Base-by-base conservation (phyloP, 768 basidiomycete genomes). In the Serpula lacrymans region DNA sequence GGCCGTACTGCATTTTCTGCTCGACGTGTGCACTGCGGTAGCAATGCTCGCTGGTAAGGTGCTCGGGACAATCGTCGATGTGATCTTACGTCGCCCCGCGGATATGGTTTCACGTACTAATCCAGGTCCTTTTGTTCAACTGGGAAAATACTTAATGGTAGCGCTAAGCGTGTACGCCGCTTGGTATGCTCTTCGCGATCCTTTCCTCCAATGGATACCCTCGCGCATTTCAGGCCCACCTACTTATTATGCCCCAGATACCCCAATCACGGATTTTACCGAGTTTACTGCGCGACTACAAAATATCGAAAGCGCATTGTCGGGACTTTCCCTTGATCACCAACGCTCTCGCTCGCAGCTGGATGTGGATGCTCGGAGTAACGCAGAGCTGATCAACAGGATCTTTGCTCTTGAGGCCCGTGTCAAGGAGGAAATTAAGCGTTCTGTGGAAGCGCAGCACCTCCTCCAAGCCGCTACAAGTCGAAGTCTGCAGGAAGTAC, bases 251-350 rank as follows among this genome's bases (percentile, higher is more conserved):
- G 63, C 79, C 1, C 81, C 85, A 0, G 73, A 75, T 8, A 57
- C 67, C 7, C 84, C 85, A 1, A 76, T 79, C 1, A 69, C 72
- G n/a, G 75, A 87, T 55, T 64, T 88, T 14, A 72, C 74, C 4
- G 87, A 87, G 41, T 64, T 90, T 17, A 68, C 78, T 2, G 66
- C 69, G 6, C 78, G 87, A 7, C 60, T 91, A 10, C 72, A 75
- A 44, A 66, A 67, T 25, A 72, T 90, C 28, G 88, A 90, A 58
- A 69, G 62, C 18, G 78, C 73, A 1, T 63, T 88, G 11, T 77
- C 80, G 11, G 70, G 73, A 6, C 64, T 91, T 12, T 76, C 80
- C 4, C 48, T 66, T 11, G 80, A 84, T 34, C 60, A 67, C 9
- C 74, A 84, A 44, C 72, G 70, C 32, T 63, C 67, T 4, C 71